phyloP scores from a whole-genome alignment of 169 alveolate genomes.

The Amoebophrya sp. region DNA sequence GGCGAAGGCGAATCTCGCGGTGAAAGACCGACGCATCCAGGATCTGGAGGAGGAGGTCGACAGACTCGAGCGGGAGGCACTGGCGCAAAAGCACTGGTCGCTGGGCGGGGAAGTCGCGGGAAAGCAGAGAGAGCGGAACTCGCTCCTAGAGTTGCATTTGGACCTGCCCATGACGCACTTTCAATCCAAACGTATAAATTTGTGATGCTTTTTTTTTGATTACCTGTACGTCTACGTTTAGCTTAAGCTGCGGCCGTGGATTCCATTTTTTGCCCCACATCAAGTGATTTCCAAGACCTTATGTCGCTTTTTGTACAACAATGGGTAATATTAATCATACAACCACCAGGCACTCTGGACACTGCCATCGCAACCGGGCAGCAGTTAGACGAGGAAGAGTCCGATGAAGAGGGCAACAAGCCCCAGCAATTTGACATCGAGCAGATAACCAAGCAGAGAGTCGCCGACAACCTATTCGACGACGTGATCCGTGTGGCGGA shows the following conservation, averaged over 20 bases:
- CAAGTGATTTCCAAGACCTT: too few species aligned
- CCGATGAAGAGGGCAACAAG: not conserved
- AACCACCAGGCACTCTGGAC: not conserved
- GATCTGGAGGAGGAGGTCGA: not conserved
- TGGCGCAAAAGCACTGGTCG: slow-evolving; percentile 32
- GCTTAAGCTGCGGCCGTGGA: too few species aligned
- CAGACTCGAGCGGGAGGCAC: not conserved
- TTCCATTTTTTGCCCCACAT: too few species aligned
- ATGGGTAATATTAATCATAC: too few species aligned
- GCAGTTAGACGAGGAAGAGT: slow-evolving; percentile 31
- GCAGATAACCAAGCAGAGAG: slow-evolving; percentile 5
- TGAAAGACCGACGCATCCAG: not conserved
- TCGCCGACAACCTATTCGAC: slow-evolving; percentile 23
- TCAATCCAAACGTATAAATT: not conserved
- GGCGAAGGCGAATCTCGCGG: not conserved
- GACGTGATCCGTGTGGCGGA: slow-evolving; percentile 25
- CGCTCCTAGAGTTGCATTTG: slow-evolving; percentile 25
- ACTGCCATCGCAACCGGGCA: not conserved
- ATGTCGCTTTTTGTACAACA: too few species aligned
- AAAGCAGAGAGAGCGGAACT: not conserved
- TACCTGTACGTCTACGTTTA: too few species aligned
- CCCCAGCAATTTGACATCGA: slow-evolving; percentile 17
- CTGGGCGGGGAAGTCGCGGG: slow-evolving; percentile 29
- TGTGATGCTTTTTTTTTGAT: too few species aligned
- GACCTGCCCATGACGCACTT: slow-evolving; percentile 32